Base-by-base conservation (phyloP, 2,329 filamentous ascomycete species). In the Ophiostoma himal-ulmi region DNA sequence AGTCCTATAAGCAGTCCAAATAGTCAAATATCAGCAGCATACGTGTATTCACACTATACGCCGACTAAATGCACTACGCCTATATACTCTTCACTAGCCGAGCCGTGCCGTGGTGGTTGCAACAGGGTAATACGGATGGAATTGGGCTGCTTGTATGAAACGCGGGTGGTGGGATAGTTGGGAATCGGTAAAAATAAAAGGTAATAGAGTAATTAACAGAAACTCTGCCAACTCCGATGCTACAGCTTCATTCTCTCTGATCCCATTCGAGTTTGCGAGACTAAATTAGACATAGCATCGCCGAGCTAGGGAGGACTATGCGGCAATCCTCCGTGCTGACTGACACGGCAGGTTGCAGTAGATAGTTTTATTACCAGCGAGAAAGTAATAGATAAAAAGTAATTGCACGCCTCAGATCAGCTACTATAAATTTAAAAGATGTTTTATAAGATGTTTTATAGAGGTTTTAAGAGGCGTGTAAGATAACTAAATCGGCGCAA, bases 51-150 rank as follows among this genome's bases (percentile, higher is more conserved):
- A 5, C 17, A 48, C 44, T n/a, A 20, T 7, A 48, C 1, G 0
- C 2, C 17, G 6, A n/a, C 44, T 48, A 48, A 48, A 48, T 7
- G 17, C 44, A 48, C 52, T 57, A 8, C 52, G 8, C n/a, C 22
- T 22, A 22, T 22, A 8, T 20, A 8, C n/a, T 11, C 44, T 14
- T 26, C n/a, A 26, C n/a, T 57, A 57, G n/a, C 52, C 52, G 52
- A 57, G 52, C 52, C 52, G 52, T 57, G 52, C 52, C 52, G 52
- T 57, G 52, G 52, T 57, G 52, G 52, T 57, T 57, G 52, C 52
- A 57, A 57, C 17, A 57, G 52, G 52, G 52, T 57, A 57, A 57
- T 26, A 57, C 52, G 52, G 52, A 57, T 7, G 52, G 52, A 57
- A 26, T 57, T 57, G 52, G 22, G 52, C 22, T n/a, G n/a, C 11